A percentile compares a stretch with the other conserved stretches of the same genome.
phyloP scores from a whole-genome alignment of 192 early-diverging fungal species.

The Coemansia sp. region DNA sequence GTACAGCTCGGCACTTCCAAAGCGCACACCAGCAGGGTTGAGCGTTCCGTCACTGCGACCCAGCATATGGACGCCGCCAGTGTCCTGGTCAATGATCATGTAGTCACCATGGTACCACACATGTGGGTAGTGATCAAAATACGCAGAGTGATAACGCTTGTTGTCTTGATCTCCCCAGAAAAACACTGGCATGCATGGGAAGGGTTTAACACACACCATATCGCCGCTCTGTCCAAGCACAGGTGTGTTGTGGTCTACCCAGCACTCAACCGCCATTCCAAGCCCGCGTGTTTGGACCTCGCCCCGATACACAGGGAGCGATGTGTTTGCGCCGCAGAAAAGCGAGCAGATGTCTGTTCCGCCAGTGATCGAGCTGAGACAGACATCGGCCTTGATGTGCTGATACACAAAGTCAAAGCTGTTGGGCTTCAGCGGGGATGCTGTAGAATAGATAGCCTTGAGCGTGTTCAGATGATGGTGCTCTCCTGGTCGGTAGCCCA shows the following conservation, averaged over 20 bases:
- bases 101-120: slow-evolving; percentile 99
- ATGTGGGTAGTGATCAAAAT: slow-evolving; percentile 80
- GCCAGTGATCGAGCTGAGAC: slow-evolving; percentile 93
- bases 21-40: slow-evolving; percentile 90
- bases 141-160: slow-evolving; percentile 80
- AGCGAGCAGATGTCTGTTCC: slow-evolving; percentile 97
- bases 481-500: slow-evolving; percentile 62
- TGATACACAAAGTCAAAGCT: slow-evolving; percentile 90
- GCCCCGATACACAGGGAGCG: slow-evolving; percentile 89
- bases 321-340: slow-evolving; percentile 88
- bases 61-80: slow-evolving; percentile 93
- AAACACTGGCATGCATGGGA: slow-evolving; percentile 96
- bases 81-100: slow-evolving; percentile 77
- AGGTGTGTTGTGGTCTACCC: slow-evolving; percentile 64
- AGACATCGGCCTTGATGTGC: slow-evolving; percentile 79
- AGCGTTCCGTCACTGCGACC: slow-evolving; percentile 90
- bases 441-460: slow-evolving; percentile 87
- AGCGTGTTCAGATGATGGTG: slow-evolving; percentile 64
- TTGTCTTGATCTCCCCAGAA: slow-evolving; percentile 84
- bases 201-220: slow-evolving; percentile 87
- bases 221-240: slow-evolving; percentile 79
- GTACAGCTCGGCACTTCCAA: slow-evolving; percentile 93
- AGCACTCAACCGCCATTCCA: slow-evolving; percentile 95
- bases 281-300: slow-evolving; percentile 91
- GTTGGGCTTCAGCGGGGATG: slow-evolving; percentile 90